These are phyloP conservation scores for Neurospora sp. DNA, from an alignment of 495 filamentous ascomycete genomes.

Conservation along the genomic window DNA sequence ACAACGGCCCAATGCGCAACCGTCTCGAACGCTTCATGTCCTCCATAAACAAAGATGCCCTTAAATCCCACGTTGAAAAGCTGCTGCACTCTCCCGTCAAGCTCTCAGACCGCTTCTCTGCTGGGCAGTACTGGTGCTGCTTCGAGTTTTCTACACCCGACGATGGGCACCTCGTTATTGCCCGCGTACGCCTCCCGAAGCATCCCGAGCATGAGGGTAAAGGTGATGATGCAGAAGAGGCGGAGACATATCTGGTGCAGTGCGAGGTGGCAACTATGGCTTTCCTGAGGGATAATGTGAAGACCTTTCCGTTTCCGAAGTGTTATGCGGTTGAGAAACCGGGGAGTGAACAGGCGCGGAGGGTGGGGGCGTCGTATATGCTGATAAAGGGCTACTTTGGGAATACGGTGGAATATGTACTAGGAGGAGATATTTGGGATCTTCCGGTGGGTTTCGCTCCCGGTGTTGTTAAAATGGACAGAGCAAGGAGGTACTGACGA, in stretches of 20 bases:
- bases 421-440: slow-evolving; percentile 9
- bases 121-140: slow-evolving; percentile 23
- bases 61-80: slow-evolving; percentile 10
- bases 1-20: slow-evolving; percentile 19
- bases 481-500: not conserved
- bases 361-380: slow-evolving; percentile 21
- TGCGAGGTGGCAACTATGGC: slow-evolving; percentile 21
- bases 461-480: not conserved
- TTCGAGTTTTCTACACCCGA: slow-evolving; percentile 17
- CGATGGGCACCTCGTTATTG: slow-evolving; percentile 10
- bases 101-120: slow-evolving; percentile 24
- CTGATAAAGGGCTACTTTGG: slow-evolving; percentile 24
- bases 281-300: slow-evolving; percentile 10
- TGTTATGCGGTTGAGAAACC: slow-evolving; percentile 16
- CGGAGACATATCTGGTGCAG: slow-evolving; percentile 13
- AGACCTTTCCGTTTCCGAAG: slow-evolving; percentile 5
- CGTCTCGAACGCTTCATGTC: slow-evolving; percentile 15
- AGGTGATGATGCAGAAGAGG: not conserved
- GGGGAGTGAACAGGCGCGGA: slow-evolving; percentile 8
- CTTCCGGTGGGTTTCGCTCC: slow-evolving; percentile 12
- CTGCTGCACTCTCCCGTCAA: slow-evolving; percentile 9
- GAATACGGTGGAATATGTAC: slow-evolving; percentile 15
- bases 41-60: slow-evolving; percentile 13
- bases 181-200: slow-evolving; percentile 16
- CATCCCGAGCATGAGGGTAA: slow-evolving; percentile 13